Base-by-base conservation (phyloP, 2,329 filamentous ascomycete genomes). In the Bertia moriformis region DNA sequence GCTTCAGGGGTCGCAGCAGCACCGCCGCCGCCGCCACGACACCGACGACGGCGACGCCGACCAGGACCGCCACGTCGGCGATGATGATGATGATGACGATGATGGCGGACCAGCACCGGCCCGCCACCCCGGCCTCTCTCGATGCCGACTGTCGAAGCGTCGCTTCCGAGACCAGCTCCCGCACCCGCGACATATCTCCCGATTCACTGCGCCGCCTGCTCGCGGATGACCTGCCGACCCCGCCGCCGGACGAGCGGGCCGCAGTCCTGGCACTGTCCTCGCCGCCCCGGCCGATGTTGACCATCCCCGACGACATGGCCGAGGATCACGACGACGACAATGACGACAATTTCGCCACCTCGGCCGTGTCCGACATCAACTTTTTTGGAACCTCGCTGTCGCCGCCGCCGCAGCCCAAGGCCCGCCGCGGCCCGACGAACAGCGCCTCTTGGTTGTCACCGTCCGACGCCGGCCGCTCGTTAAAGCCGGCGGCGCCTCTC, bases 321-420 rank as follows among this genome's bases (percentile, higher is more conserved):
- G 69, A 71, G 40, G 66, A 68, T 18, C 30, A 58, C 35, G 71
- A 76, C 38, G 71, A 78, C 43, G n/a, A n/a, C n/a, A n/a, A n/a
- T n/a, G 72, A 78, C 46, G 70, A 75, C 45, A 77, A 77, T 54
- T 78, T 78, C 47, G 71, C 71, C n/a, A 65, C 62, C 3, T 66
- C 67, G 1, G 62, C 66, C 3, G 48, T 54, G 4, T 63, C 63
- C 0, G 69, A 73, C 39, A 58, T 43, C 2, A 55, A 60, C 17
- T 51, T 60, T 1, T 66, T 61, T 42, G 51, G 58, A 15, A 69
- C 67, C 1, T 54, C 59, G 30, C 54, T 74, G 14, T 73, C 71
- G 2, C 70, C 71, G 5, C 69, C 71, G 1, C 71, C 71, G n/a
- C 7, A 7, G 10, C 7, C 7, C 7, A 27, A 7, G 22, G 10